Base-by-base conservation (phyloP, 768 basidiomycete genomes). In the Gloeopeniophorella convolvens region DNA sequence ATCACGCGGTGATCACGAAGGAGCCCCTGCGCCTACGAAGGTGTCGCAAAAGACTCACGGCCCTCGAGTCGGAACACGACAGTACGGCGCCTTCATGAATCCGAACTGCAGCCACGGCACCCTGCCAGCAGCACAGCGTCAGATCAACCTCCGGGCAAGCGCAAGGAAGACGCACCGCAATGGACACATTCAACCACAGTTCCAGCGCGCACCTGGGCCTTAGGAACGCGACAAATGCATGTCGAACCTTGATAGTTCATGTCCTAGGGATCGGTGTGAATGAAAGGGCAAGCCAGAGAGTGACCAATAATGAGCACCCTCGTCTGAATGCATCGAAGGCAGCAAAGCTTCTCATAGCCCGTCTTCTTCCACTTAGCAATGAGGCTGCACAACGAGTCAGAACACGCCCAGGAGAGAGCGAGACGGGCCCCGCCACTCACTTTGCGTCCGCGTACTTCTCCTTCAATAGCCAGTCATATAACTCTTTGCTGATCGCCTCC, bases 231-330 rank as follows among this genome's bases (percentile, higher is more conserved):
- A 67, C 96, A 99, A 40, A 99, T 87, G 67, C 96, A 99, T 27
- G 96, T 96, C 18, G 92, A 95, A 10, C 95, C 96, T 72, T 93
- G 88, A 63, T 97, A 97, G 70, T 97, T 98, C 95, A 97, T 97
- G 67, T 97, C 96, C 92, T 94, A 21, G 34, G 23, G 3, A 16
- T 37, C 9, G 26, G 30, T 40, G n/a, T 30, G 45, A 40, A 32
- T 54, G 13, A 23, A 42, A 15, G 39, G 13, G 12, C 16, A 54
- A 20, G 15, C 20, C 11, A 23, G 11, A 6, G 27, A 1, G n/a
- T n/a, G n/a, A n/a, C n/a, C 31, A 5, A 20, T 8, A 34, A 23
- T 42, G 61, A 71, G 42, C 58, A 86, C 92, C 70, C 80, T 80
- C 3, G 92, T 94, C 69, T 97, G 95, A 48, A 99, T 97, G 67